Evolutionary conservation across 345 rosid genomes (phyloP), one percentile per base, ranked within the genome.

Genomic region (Murraya paniculata): DNA sequence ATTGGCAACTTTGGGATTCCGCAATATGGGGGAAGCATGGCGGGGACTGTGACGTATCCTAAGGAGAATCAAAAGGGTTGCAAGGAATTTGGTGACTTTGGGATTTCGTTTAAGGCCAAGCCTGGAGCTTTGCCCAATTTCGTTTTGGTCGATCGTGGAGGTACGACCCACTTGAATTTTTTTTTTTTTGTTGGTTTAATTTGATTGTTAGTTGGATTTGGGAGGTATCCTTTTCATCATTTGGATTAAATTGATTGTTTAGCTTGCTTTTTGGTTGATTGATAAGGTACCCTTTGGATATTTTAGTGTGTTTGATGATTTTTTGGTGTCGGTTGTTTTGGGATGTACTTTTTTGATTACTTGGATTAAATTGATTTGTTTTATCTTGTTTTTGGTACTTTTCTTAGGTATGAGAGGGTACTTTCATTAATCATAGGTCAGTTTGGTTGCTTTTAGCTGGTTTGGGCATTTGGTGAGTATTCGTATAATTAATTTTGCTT

Each of bases 1-100:
- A 96, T 96, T 70, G 99, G 98, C 2, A 96, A 96, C 88, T 96
- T 96, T 27, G 99, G 99, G 88, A 92, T 96, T 58, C 99, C 99
- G 33, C 94, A 96, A 81, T 96, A 96, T 84, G 99, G 99, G 14
- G 99, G 99, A n/a, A 94, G 97, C 84, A 91, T 96, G 98, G 98
- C 97, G 0, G 99, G 98, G 0, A 80, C 89, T 22, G 97, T 92
- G 64, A 66, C 81, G 73, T 96, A 92, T 73, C 97, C 95, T 0
- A 90, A 87, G 68, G 88, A 90, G 70, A 94, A 96, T 79, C 87
- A 50, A 82, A 91, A 94, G 81, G 97, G 91, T 9, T 96, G 99
- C 53, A 88, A 84, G 39, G 92, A 84, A 64, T 94, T 91, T 71
- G 81, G 85, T 72, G 91, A 82, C 36, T 91, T 87, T 78, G 87